These are phyloP conservation scores for Lenwebbia sp. DNA, from an alignment of 345 rosid species.

Conservation along the genomic window DNA sequence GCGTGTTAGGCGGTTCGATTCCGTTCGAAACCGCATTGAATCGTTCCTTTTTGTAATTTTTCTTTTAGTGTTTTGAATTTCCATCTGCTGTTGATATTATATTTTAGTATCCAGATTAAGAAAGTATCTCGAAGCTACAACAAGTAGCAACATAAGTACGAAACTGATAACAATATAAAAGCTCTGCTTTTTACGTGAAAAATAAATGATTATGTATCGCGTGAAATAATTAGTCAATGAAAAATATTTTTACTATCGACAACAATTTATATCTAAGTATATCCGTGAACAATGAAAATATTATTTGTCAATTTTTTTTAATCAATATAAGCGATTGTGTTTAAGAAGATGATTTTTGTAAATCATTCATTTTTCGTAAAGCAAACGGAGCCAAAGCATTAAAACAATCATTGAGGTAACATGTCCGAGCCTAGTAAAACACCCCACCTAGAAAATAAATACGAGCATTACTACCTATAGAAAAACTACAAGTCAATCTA, in stretches of 20 bases:
- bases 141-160: not conserved
- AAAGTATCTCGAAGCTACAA: not conserved
- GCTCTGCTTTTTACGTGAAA: rapidly evolving
- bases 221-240: not conserved
- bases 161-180: not conserved
- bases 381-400: not conserved
- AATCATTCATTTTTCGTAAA: not conserved
- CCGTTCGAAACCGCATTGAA: not conserved
- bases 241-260: not conserved
- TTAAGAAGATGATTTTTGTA: rapidly evolving
- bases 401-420: not conserved
- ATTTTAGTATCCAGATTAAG: not conserved
- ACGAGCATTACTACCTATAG: not conserved
- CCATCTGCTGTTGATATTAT: not conserved
- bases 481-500: not conserved
- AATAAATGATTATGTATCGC: not conserved
- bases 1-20: not conserved
- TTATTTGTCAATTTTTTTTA: not conserved
- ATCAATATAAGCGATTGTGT: not conserved
- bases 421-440: not conserved
- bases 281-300: rapidly evolving
- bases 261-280: not conserved
- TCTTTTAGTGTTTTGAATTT: not conserved
- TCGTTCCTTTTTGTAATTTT: not conserved
- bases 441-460: not conserved